Evolutionary conservation across 1,284 basidiomycete species (phyloP), one percentile per base, ranked within the genome.

Genomic region (Leccinum insigne): DNA sequence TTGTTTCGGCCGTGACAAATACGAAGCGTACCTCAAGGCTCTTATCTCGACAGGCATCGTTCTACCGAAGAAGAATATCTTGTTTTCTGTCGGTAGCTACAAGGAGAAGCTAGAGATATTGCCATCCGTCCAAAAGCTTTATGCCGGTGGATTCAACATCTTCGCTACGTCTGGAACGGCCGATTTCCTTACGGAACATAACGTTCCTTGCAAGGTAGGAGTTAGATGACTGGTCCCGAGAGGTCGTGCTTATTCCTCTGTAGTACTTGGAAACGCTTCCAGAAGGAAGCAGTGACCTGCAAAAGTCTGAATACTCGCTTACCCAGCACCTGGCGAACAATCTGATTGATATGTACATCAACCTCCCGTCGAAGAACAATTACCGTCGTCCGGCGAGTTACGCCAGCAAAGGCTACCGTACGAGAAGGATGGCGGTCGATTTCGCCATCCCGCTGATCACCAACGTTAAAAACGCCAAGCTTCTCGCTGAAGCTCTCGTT

Each of bases 351-450:
- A 93, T 99, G 86, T 99, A 99, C 80, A 98, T 99, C 88, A 99
- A 99, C 79, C 82, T 99, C 72, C 98, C 98, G 2, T 99, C 96
- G 58, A 98, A 96, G 83, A 99, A 99, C 80, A 90, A 96, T 77
- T 99, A 96, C 80, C 93, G 98, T 69, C 93, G 98, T 58, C 97
- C 97, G 9, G 96, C 96, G 14, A 97, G 92, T 78, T 99, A 99
- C 78, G 90, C 95, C 64, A 98, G 95, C 77, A 97, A 98, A 79
- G 98, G 97, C 11, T 99, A 99, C 80, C 89, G 90, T 68, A 97
- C 96, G 38, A 93, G 98, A 77, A 93, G 97, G 70, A 96, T 99
- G 93, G 97, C 98, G n/a, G 97, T 99, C 69, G 97, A 99, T 80
- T 98, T 97, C 75, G 96, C 96, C 40, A 91, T 99, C 47, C 97